Percentiles rank a stretch among this genome's conserved stretches.
Evolutionary conservation across 2,329 filamentous ascomycete species (phyloP).

Genomic region (Scortechinia acanthostroma): DNA sequence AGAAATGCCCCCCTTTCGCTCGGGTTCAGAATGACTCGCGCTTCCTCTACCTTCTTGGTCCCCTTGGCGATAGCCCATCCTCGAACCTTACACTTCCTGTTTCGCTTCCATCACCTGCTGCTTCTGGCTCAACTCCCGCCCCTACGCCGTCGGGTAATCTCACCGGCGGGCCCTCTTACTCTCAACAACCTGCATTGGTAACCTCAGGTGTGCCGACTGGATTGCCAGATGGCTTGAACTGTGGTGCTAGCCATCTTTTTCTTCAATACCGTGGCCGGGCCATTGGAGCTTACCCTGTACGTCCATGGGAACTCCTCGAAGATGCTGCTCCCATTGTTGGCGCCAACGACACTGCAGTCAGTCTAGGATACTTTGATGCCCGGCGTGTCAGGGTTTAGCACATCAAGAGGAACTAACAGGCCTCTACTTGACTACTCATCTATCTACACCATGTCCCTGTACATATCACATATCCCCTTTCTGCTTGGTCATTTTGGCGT

Average conservation of each 20-base stretch:
- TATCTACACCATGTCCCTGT: too few relatives aligned
- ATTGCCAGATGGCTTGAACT: conserved; percentile 15
- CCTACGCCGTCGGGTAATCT: background rate
- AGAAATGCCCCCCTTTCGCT: conserved; percentile 23
- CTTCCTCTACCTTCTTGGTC: conserved; percentile 29
- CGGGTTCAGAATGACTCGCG: conserved; percentile 25
- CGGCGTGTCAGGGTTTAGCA: conserved; percentile 19
- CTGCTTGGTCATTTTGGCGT: too few relatives aligned
- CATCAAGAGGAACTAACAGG: too few relatives aligned
- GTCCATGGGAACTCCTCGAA: conserved; percentile 32
- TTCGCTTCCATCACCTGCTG: conserved; percentile 10
- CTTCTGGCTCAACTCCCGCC: conserved; percentile 3
- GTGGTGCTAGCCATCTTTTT: conserved; percentile 18
- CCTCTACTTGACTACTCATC: too few relatives aligned
- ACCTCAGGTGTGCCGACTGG: background rate
- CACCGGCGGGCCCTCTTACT: background rate
- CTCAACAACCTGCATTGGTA: too few relatives aligned
- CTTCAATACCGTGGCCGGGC: conserved; percentile 23
- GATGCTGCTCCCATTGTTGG: conserved; percentile 31
- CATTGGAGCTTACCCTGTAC: conserved; percentile 21
- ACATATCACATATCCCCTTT: too few relatives aligned
- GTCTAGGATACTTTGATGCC: conserved; percentile 28
- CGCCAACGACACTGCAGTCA: conserved; percentile 32
- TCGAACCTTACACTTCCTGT: conserved; percentile 16
- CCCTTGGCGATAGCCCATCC: conserved; percentile 9